Base-by-base conservation (phyloP, 2,329 filamentous ascomycete species). In the Aspergillus sergii region DNA sequence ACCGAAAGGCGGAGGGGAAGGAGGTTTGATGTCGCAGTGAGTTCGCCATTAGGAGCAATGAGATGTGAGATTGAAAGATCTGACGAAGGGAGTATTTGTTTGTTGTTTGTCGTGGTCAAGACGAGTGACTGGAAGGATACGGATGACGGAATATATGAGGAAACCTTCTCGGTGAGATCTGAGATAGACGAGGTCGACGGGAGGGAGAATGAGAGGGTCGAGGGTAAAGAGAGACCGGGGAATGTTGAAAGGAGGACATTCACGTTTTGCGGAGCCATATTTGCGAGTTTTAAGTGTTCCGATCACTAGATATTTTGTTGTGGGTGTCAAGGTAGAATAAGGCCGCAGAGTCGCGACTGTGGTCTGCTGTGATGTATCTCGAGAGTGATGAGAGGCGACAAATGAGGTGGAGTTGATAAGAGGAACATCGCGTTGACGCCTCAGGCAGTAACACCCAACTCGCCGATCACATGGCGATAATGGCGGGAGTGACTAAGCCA, bases 211-310 rank as follows among this genome's bases (percentile, higher is more conserved):
- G 91, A 88, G 39, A 96, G 83, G 0, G 93, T 96, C n/a, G 91
- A 82, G 2, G 94, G 93, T 8, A 97, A 85, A 54, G 90, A 89
- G 21, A 96, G 85, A 66, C 94, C 94, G 9, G 90, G 85, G 73
- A 98, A 94, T 65, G 90, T 92, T 70, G 92, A 90, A 65, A 99
- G 83, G 63, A 98, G 87, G 66, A 98, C 84, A 79, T 96, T 97
- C 75, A 96, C 81, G 45, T 82, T 86, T 66, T 76, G 78, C 1
- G 83, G 72, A 45, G 82, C 80, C 88, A 91, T 91, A 16, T 70
- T 77, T 14, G 32, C 21, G 51, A 39, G 10, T 1, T 30, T 14
- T 55, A 34, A 9, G 10, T 21, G 21, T 19, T 16, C 10, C 11
- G 64, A 41, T 4, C 51, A n/a, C 41, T 41, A 43, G 19, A 7